These are phyloP conservation scores for Pachysandra terminalis DNA, from an alignment of 164 flowering plant genomes.

Conservation along the genomic window DNA sequence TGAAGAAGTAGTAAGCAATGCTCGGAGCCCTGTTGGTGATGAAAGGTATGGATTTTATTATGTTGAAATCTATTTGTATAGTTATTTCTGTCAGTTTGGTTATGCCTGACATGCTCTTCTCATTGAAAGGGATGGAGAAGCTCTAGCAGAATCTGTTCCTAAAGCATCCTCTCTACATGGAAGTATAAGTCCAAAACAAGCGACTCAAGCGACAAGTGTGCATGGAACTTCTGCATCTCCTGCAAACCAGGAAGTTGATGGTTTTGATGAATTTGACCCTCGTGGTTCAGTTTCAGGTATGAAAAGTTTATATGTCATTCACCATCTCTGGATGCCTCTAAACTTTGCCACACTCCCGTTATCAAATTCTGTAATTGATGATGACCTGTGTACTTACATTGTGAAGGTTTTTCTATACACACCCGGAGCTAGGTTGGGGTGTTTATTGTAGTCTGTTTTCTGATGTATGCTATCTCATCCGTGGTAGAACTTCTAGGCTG, in stretches of 20 bases:
- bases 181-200: constrained; percentile 29
- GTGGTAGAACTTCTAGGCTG: no score
- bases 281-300: constrained; percentile 71
- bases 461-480: no score
- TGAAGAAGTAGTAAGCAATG: constrained; percentile 69
- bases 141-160: constrained; percentile 41
- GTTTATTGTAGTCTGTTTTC: no score
- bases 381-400: neutral
- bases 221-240: constrained; percentile 33
- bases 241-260: constrained; percentile 34
- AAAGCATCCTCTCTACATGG: constrained; percentile 49
- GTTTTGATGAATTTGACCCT: constrained; percentile 91
- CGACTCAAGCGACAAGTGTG: constrained; percentile 20
- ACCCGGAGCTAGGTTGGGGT: neutral
- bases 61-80: neutral
- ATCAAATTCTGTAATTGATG: neutral
- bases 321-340: neutral
- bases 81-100: constrained; percentile 4
- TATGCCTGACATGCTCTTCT: constrained; percentile 14
- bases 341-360: neutral
- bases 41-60: constrained; percentile 52
- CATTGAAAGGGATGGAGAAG: constrained; percentile 54
- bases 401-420: neutral
- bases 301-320: neutral
- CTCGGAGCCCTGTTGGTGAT: constrained; percentile 49